Evolutionary conservation across 73 alveolate genomes (phyloP).

Genomic region (Durusdinium trenchii): DNA sequence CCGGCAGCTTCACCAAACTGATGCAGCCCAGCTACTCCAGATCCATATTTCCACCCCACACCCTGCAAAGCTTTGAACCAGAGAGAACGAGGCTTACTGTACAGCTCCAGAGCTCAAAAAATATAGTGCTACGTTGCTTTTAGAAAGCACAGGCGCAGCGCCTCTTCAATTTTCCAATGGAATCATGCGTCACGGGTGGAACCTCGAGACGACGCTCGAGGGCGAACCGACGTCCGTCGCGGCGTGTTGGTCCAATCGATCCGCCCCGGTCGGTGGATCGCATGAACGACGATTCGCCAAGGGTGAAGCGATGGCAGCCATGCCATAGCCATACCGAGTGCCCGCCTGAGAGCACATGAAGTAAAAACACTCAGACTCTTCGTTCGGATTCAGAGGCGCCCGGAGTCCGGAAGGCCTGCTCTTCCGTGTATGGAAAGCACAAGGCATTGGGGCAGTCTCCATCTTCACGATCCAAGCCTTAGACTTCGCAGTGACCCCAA

Average conservation of each 20-base stretch:
- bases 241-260: too few species aligned
- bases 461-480: slow-evolving; percentile 57
- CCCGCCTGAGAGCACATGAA: slow-evolving; percentile 8
- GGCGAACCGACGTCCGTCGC: too few species aligned
- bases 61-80: not conserved
- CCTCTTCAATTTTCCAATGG: slow-evolving; percentile 7
- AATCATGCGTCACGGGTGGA: not conserved
- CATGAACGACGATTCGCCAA: too few species aligned
- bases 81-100: not conserved
- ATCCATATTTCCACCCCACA: slow-evolving; percentile 52
- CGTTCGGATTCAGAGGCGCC: too few species aligned
- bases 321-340: not conserved
- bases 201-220: too few species aligned
- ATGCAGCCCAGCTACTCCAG: slow-evolving; percentile 5
- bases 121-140: not conserved
- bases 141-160: not conserved
- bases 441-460: slow-evolving; percentile 66
- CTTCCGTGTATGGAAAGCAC: slow-evolving; percentile 48
- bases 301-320: slow-evolving; percentile 39
- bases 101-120: not conserved
- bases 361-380: not conserved
- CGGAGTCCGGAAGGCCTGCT: not conserved
- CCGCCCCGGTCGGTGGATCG: too few species aligned
- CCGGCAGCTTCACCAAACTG: too few species aligned
- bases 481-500: too few species aligned